A percentile compares a stretch with the other conserved stretches of the same genome.
Evolutionary conservation across 805 yeast species (phyloP).

Genomic region (Candida fluviatilis): DNA sequence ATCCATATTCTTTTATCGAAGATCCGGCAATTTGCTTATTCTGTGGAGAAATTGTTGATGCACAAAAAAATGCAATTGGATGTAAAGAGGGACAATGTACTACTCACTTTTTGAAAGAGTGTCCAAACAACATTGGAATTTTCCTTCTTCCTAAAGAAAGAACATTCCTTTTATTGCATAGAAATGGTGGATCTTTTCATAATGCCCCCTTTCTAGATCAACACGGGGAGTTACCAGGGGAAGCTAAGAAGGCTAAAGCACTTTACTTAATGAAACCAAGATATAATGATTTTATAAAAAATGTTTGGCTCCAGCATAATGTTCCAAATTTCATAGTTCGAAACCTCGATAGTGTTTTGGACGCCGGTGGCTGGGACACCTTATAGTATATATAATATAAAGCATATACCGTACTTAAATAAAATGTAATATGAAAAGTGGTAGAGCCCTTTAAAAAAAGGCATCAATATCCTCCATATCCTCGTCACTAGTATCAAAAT

Average conservation of each 20-base stretch:
- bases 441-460: not conserved
- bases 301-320: constrained; percentile 76
- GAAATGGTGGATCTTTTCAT: constrained; percentile 78
- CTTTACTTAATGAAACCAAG: constrained; percentile 57
- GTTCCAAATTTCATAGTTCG: constrained; percentile 74
- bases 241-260: constrained; percentile 66
- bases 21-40: constrained; percentile 87
- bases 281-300: constrained; percentile 62
- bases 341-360: constrained; percentile 71
- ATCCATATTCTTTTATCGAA: constrained; percentile 35
- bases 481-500: not conserved
- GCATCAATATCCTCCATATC: not conserved
- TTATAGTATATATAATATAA: constrained; percentile 42
- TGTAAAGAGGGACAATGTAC: constrained; percentile 73
- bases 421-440: not conserved
- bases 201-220: constrained; percentile 80
- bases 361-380: constrained; percentile 96
- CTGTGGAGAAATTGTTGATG: constrained; percentile 66
- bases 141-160: constrained; percentile 70
- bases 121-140: constrained; percentile 64
- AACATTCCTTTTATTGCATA: constrained; percentile 57
- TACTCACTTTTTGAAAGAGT: constrained; percentile 59
- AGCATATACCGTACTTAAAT: not conserved
- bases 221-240: constrained; percentile 83
- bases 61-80: constrained; percentile 60